phyloP scores from a whole-genome alignment of 139 green algal species.

The Zygnema circumcarinatum region DNA sequence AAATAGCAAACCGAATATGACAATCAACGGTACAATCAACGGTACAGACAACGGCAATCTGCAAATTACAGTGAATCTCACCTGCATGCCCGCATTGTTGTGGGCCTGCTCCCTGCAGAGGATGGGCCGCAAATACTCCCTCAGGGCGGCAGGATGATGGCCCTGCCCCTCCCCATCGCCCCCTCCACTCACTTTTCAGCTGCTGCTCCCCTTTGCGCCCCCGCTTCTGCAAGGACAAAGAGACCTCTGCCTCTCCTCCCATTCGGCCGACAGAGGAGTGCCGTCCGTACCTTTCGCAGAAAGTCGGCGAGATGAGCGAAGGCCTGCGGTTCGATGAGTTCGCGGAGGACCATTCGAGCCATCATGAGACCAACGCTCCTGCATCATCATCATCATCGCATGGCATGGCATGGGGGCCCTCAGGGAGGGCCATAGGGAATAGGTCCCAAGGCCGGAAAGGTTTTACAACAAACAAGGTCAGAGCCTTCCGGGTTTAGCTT shows the following conservation, averaged over 20 bases:
- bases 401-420: too few species aligned
- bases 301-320: neutral
- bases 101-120: neutral
- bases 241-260: too few species aligned
- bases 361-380: slow-evolving; percentile 50
- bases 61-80: slow-evolving; percentile 1
- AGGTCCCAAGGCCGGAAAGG: neutral
- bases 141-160: slow-evolving; percentile 35
- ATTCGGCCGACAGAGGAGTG: too few species aligned
- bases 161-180: slow-evolving; percentile 5
- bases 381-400: neutral
- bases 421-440: too few species aligned
- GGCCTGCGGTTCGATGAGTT: slow-evolving; percentile 6
- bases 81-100: neutral
- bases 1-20: too few species aligned
- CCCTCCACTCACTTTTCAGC: too few species aligned
- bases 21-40: too few species aligned
- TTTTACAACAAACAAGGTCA: neutral
- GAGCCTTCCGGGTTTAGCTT: neutral
- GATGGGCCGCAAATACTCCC: slow-evolving; percentile 35
- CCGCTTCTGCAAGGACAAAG: too few species aligned
- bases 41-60: too few species aligned
- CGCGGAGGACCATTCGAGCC: slow-evolving; percentile 40
- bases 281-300: neutral
- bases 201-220: too few species aligned